Evolutionary conservation across 164 flowering plant genomes (phyloP), one percentile per base, ranked within the genome.

Genomic region (Vitis rotundifolia): DNA sequence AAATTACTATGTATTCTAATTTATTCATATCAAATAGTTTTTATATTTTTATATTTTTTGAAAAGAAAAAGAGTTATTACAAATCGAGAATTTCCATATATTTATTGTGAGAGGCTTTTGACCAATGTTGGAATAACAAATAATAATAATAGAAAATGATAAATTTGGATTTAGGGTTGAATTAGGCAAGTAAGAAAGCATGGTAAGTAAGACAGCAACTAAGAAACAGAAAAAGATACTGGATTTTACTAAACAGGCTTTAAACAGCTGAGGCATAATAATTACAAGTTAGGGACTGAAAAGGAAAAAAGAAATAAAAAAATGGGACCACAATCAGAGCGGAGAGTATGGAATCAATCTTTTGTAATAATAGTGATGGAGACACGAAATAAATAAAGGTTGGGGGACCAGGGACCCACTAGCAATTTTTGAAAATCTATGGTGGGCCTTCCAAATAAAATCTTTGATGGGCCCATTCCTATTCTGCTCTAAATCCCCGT

Each of bases 301-400:
- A 58, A 68, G 22, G 53, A 22, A 47, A 37, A 28, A 48, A 13
- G 31, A 29, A 56, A 56, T 12, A 26, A 18, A 59, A 6, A 9
- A 19, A 9, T 10, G 10, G 49, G 49, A 31, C 64, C 64, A 61
- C 64, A 31, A 16, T 37, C 14, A 13, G 11, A 28, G 9, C 2
- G 6, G 28, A 14, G 49, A 29, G 18, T 18, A 31, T 61, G 64
- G 64, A 31, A 59, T 68, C 58, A 61, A 50, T 72, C 55, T 72
- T 53, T 48, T 18, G 62, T 10, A 65, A 64, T 63, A 57, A 68
- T 63, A 57, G 13, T 44, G 76, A 68, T 49, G 69, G 73, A 49
- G 75, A 72, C 79, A 76, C 65, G 64, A 77, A 68, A 75, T 70
- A 66, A 61, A 66, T 66, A 28, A 53, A 69, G 66, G 29, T 50